Evolutionary conservation across 129 eudicot species (phyloP).

Genomic region (Pseudognaphalium luteoalbum): DNA sequence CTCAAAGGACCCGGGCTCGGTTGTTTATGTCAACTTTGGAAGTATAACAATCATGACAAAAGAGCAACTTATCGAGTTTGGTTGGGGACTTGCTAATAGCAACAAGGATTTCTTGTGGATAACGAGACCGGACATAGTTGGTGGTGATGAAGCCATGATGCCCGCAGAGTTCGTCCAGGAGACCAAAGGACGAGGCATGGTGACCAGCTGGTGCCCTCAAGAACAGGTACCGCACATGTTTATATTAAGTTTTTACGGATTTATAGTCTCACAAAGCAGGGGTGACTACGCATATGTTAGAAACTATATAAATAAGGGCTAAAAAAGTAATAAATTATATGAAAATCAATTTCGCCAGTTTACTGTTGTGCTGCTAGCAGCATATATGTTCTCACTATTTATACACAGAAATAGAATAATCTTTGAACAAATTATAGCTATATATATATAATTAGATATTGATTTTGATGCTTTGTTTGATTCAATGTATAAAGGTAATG

Average conservation of each 20-base stretch:
- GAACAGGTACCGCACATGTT: constrained; percentile 23
- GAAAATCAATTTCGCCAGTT: no score
- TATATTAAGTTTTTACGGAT: no score
- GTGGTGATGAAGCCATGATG: constrained; percentile 42
- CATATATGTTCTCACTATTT: background rate
- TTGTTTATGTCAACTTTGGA: constrained; percentile 34
- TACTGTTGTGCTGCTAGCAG: no score
- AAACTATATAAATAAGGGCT: no score
- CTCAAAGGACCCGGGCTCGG: constrained; percentile 16
- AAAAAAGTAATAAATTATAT: no score
- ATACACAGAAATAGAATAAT: no score
- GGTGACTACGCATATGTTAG: background rate
- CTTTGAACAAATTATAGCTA: no score
- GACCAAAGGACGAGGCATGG: constrained; percentile 37
- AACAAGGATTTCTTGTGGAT: constrained; percentile 41
- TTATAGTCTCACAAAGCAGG: background rate
- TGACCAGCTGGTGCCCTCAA: constrained; percentile 51
- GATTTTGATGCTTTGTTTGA: background rate
- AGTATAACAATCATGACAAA: constrained; percentile 27
- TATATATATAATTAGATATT: no score
- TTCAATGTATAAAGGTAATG: constrained; percentile 5
- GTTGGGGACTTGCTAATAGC: constrained; percentile 35
- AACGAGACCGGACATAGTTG: constrained; percentile 46
- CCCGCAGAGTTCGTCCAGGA: constrained; percentile 42
- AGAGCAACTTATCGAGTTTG: constrained; percentile 33